phyloP scores from a whole-genome alignment of 768 basidiomycete genomes.

The Mycena leptocephala region DNA sequence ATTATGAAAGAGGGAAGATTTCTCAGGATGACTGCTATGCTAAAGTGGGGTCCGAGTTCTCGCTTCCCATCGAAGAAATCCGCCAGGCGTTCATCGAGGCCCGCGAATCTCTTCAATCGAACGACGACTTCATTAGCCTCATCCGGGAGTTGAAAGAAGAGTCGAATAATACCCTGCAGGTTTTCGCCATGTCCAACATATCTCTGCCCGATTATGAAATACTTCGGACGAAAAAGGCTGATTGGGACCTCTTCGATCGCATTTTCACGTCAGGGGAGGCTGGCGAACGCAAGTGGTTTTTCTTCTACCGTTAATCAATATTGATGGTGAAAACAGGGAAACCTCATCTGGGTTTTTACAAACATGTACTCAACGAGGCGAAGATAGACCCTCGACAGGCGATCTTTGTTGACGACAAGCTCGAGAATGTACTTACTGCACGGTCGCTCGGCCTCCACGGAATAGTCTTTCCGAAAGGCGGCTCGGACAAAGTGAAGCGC shows the following conservation, averaged over 20 bases:
- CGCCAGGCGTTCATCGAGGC: conserved; percentile 63
- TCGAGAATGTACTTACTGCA: conserved; percentile 72
- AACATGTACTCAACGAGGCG: conserved; percentile 61
- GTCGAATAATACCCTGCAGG: conserved; percentile 50
- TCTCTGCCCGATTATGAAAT: conserved; percentile 67
- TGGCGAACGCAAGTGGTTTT: conserved; percentile 68
- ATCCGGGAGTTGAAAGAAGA: conserved; percentile 63
- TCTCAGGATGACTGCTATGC: conserved; percentile 62
- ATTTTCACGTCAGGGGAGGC: conserved; percentile 68
- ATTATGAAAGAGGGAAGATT: conserved; percentile 67
- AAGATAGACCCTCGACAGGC: conserved; percentile 62
- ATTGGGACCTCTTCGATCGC: conserved; percentile 66
- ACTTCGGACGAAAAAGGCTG: conserved; percentile 60
- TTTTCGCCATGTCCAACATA: conserved; percentile 76
- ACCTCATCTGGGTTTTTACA: conserved; percentile 62
- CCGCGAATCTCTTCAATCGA: conserved; percentile 62
- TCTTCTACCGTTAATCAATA: neutral
- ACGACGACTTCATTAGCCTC: conserved; percentile 62
- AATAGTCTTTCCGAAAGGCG: conserved; percentile 61
- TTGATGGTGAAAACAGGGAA: conserved; percentile 13
- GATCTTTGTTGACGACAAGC: conserved; percentile 75
- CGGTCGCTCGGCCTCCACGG: conserved; percentile 72
- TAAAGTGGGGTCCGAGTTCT: conserved; percentile 57
- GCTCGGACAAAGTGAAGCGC: conserved; percentile 57
- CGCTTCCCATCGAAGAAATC: conserved; percentile 56